These are phyloP conservation scores for Citrullus amarus DNA, from an alignment of 306 rosid genomes.

Conservation along the genomic window DNA sequence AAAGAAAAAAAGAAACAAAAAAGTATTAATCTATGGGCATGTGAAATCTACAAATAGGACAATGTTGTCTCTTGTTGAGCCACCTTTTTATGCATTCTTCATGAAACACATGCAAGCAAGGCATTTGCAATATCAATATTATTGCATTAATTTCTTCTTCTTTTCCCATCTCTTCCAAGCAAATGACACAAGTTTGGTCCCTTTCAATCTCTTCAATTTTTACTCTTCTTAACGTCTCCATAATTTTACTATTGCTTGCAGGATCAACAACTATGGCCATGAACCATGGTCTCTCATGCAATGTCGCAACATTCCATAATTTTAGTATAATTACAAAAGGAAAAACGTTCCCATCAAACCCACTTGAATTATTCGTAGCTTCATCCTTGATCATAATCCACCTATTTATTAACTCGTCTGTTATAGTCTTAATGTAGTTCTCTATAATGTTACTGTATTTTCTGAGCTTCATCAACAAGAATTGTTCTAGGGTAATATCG, in stretches of 20 bases:
- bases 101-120: constrained; percentile 14
- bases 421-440: neutral
- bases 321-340: neutral
- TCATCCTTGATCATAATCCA: neutral
- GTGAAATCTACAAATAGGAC: constrained; percentile 13
- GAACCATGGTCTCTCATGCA: neutral
- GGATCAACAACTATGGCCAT: neutral
- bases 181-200: neutral
- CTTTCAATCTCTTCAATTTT: neutral
- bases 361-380: neutral
- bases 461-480: neutral
- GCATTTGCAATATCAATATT: neutral
- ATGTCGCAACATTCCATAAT: neutral
- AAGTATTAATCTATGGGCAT: neutral
- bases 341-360: neutral
- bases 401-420: neutral
- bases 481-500: neutral
- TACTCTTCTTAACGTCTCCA: neutral
- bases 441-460: neutral
- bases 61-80: constrained; percentile 5
- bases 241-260: neutral
- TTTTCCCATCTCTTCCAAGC: constrained; percentile 1
- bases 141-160: neutral
- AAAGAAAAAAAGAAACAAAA: neutral
- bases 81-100: constrained; percentile 5